Conservation (phyloP, 352 stramenopile genomes). For the Globisporangium megalacanthum region DNA sequence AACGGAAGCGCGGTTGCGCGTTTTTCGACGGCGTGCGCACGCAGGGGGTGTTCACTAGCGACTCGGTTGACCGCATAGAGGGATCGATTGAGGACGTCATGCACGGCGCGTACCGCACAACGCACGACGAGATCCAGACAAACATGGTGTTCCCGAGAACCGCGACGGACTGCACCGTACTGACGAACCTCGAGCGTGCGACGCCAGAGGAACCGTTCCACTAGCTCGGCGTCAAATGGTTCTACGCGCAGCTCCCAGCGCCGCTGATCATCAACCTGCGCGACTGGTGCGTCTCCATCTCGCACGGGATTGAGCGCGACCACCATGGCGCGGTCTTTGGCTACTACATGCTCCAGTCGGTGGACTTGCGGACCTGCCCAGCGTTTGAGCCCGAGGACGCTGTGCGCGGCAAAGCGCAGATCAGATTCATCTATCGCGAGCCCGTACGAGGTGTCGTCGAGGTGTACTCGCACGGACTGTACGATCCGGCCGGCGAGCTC, state of each 20-base stretch:
- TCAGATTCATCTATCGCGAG: conserved; percentile 34
- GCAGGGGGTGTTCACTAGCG: not conserved
- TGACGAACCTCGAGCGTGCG: conserved; percentile 33
- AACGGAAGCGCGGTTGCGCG: conserved; percentile 26
- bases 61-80: conserved; percentile 27
- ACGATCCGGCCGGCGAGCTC: conserved; percentile 35
- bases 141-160: conserved; percentile 23
- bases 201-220: conserved; percentile 33
- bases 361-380: conserved; percentile 32
- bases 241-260: conserved; percentile 23
- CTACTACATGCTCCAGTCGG: conserved; percentile 38
- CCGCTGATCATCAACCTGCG: conserved; percentile 4
- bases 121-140: conserved; percentile 29
- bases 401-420: conserved; percentile 23
- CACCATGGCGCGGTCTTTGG: conserved; percentile 22
- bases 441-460: conserved; percentile 27
- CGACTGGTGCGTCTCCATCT: conserved; percentile 11
- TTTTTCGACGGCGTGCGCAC: conserved; percentile 24
- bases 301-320: conserved; percentile 32
- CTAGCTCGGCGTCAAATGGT: conserved; percentile 48
- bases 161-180: conserved; percentile 28
- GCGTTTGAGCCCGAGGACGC: conserved; percentile 20
- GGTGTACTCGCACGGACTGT: conserved; percentile 34
- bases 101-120: conserved; percentile 33
- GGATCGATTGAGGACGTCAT: conserved; percentile 43